phyloP scores from a whole-genome alignment of 148 eudicot genomes.

The Vaccinium macrocarpon region DNA sequence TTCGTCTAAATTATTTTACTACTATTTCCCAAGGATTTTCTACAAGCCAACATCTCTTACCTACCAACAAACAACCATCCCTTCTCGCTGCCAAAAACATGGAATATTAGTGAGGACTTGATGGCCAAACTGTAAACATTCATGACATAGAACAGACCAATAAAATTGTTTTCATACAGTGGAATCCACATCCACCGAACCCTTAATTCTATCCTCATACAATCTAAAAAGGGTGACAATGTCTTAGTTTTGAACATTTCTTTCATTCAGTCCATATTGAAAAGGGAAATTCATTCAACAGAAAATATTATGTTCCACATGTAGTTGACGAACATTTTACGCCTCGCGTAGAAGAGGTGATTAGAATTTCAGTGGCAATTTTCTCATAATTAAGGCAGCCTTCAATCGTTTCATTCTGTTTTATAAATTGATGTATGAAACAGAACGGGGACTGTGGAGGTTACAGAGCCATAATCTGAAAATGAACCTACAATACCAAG shows the following conservation, averaged over 20 bases:
- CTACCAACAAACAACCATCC: background rate
- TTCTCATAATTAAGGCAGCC: background rate
- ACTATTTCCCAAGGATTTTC: background rate
- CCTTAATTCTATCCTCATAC: background rate
- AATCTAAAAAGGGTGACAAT: background rate
- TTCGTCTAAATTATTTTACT: background rate
- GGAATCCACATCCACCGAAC: background rate
- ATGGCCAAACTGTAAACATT: background rate
- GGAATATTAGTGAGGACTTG: background rate
- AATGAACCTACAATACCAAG: background rate
- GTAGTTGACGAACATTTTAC: background rate
- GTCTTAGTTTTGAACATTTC: background rate
- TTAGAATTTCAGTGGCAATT: background rate
- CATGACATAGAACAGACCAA: background rate
- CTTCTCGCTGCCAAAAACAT: background rate
- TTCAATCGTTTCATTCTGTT: slow-evolving; percentile 1
- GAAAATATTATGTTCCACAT: background rate
- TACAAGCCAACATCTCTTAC: background rate
- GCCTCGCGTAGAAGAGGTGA: background rate
- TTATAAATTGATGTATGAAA: background rate
- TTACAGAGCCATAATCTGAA: background rate
- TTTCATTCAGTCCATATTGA: background rate
- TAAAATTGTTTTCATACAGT: background rate
- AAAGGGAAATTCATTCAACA: background rate
- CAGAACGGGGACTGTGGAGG: background rate